Base-by-base conservation (phyloP, 768 basidiomycete species). In the Baorangia bicolor region DNA sequence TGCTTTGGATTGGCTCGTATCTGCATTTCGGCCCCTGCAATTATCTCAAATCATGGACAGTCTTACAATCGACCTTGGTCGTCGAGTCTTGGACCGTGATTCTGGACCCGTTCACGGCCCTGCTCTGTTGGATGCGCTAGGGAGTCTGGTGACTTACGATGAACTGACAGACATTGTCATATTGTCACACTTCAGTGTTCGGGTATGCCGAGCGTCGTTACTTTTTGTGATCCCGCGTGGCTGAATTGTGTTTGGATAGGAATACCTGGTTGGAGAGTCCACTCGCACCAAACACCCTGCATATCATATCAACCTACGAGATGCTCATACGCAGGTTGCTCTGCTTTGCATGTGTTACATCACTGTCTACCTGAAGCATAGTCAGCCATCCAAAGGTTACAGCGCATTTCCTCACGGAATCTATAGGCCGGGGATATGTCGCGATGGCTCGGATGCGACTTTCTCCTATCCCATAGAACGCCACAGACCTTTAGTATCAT, bases 141-240 rank as follows among this genome's bases (percentile, higher is more conserved):
- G 55, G 0, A 59, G 58, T 30, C 14, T 59, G 20, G 50, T 59
- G 25, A 39, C 7, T 2, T 39, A 58, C 4, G 18, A 56, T 23
- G 39, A 58, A 18, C 27, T 3, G 34, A 58, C 49, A 14, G 54
- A 51, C 11, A 28, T 49, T 5, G 34, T 59, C 21, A 47, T 18
- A 1, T 16, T 56, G n/a, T 50, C 57, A 7, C 57, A 56, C 21
- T 41, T 46, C 25, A 56, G 45, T 34, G 57, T 59, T 11, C 47
- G 51, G 54, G 57, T 56, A 41, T 35, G 43, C n/a, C n/a, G n/a
- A n/a, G n/a, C n/a, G n/a, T n/a, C n/a, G n/a, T n/a, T n/a, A n/a
- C 4, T 44, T 1, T 2, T 34, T 25, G 1, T 11, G 1, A 16
- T 20, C 1, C 0, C 5, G 12, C 30, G 18, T 14, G 4, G 2